Percentiles rank a stretch among this genome's conserved stretches.
phyloP scores from a whole-genome alignment of 169 alveolate species.

The Eimeria necatrix region DNA sequence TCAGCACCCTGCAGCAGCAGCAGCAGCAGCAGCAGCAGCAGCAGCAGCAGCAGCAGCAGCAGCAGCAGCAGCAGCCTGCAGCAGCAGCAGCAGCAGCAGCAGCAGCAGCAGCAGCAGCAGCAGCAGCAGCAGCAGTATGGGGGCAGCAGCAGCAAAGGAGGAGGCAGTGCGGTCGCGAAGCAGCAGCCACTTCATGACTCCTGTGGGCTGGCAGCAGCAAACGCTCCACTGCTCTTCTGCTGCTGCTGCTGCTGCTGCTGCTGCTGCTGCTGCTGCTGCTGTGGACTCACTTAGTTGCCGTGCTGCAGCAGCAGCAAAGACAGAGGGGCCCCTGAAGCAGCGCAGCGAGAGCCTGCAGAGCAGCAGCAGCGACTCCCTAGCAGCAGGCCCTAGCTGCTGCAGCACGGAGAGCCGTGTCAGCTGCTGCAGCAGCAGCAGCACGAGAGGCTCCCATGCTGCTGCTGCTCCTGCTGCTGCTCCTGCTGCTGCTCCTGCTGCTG shows the following conservation, averaged over 20 bases:
- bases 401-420: constrained; percentile 4
- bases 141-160: not conserved
- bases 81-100: constrained; percentile 58
- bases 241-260: constrained; percentile 13
- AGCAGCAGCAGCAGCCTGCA: constrained; percentile 2
- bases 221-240: not conserved
- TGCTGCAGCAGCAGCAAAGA: constrained; percentile 42
- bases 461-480: constrained; percentile 26
- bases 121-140: not conserved
- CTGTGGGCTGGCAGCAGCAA: constrained; percentile 62
- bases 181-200: constrained; percentile 35
- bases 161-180: not conserved
- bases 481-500: constrained; percentile 3
- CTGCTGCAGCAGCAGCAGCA: constrained; percentile 37
- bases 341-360: constrained; percentile 12
- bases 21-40: not conserved
- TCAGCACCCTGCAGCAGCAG: constrained; percentile 51
- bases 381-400: not conserved
- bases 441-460: constrained; percentile 34
- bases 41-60: constrained; percentile 23
- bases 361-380: constrained; percentile 8
- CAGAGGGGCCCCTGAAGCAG: constrained; percentile 30
- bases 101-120: constrained; percentile 55
- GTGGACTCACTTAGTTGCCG: not conserved
- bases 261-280: constrained; percentile 32